These are phyloP conservation scores for Lipomyces anomalus DNA, from an alignment of 805 yeast species.

Conservation along the genomic window DNA sequence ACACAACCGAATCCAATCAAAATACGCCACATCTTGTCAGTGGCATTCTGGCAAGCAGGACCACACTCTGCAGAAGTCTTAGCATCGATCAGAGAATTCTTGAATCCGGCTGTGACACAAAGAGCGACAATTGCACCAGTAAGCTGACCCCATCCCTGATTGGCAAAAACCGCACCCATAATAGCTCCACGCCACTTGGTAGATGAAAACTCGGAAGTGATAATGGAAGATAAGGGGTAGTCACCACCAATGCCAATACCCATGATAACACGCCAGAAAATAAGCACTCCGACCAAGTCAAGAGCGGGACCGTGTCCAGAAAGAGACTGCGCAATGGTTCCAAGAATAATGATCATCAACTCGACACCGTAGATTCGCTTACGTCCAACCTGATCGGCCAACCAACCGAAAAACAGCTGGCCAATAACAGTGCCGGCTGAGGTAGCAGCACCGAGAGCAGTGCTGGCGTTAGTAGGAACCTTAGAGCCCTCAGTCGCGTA, in stretches of 20 bases:
- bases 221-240: slow-evolving; percentile 89
- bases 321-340: slow-evolving; percentile 72
- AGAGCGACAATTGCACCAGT: slow-evolving; percentile 81
- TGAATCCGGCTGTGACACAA: slow-evolving; percentile 71
- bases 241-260: slow-evolving; percentile 99
- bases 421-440: slow-evolving; percentile 94
- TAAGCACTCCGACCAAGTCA: slow-evolving; percentile 53
- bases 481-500: slow-evolving; percentile 49
- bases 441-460: slow-evolving; percentile 79
- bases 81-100: slow-evolving; percentile 51
- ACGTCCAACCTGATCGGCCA: slow-evolving; percentile 80
- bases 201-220: slow-evolving; percentile 86
- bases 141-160: slow-evolving; percentile 96
- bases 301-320: slow-evolving; percentile 50
- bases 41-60: slow-evolving; percentile 62
- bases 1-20: slow-evolving; percentile 84
- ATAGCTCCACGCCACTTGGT: slow-evolving; percentile 98
- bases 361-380: slow-evolving; percentile 83
- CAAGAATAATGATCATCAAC: slow-evolving; percentile 74
- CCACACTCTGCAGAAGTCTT: slow-evolving; percentile 56
- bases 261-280: slow-evolving; percentile 76
- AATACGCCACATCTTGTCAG: slow-evolving; percentile 94
- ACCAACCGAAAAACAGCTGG: slow-evolving; percentile 75
- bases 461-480: slow-evolving; percentile 66
- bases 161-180: slow-evolving; percentile 93